Evolutionary conservation across 202 grass and related monocot genomes (phyloP).

Genomic region (Panicum virgatum): DNA sequence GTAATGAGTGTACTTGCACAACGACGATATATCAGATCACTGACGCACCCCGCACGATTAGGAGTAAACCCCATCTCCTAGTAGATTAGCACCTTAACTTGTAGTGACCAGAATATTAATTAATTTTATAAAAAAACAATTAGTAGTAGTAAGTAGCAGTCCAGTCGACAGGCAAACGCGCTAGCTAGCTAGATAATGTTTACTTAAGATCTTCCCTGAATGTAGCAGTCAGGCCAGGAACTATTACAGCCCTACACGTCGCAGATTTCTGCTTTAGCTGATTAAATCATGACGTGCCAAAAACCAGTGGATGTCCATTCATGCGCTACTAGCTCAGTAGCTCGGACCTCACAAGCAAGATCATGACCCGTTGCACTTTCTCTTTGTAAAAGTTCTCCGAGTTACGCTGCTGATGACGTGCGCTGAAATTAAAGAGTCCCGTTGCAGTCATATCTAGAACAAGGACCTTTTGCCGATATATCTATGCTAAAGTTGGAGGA

Average conservation of each 20-base stretch:
- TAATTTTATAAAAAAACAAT: conserved; percentile 2
- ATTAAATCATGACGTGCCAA: background rate
- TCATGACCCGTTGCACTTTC: background rate
- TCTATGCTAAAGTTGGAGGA: background rate
- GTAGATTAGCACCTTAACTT: conserved; percentile 25
- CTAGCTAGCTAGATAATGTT: conserved; percentile 12
- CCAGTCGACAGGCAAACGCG: conserved; percentile 37
- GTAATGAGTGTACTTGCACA: conserved; percentile 32
- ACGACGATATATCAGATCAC: background rate
- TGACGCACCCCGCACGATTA: conserved; percentile 26
- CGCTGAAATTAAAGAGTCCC: background rate
- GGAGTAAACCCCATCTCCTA: background rate
- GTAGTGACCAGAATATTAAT: background rate
- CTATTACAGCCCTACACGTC: background rate
- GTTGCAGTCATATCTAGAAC: conserved; percentile 3
- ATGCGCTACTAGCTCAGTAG: background rate
- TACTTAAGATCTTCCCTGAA: background rate
- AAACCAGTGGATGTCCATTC: conserved; percentile 12
- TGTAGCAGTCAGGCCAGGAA: background rate
- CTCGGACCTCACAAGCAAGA: background rate
- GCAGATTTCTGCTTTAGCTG: background rate
- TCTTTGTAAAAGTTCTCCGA: background rate
- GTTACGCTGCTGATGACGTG: conserved; percentile 10
- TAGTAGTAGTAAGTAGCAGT: conserved; percentile 36
- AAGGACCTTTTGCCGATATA: background rate